Evolutionary conservation across 306 rosid genomes (phyloP).

Genomic region (Prunus padus): DNA sequence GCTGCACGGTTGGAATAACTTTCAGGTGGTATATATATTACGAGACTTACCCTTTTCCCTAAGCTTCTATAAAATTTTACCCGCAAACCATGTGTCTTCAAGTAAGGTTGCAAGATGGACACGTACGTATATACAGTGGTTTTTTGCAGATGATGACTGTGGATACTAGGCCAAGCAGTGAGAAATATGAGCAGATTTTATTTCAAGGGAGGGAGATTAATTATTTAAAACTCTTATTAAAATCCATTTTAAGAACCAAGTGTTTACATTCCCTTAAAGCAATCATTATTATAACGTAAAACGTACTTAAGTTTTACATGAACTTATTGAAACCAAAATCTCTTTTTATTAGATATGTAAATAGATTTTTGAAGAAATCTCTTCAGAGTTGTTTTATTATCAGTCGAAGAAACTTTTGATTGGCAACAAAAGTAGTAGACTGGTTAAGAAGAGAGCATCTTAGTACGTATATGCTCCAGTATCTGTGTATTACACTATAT

Average conservation of each 20-base stretch:
- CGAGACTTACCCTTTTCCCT: constrained; percentile 9
- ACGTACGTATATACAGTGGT: background rate
- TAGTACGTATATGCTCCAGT: too few species aligned
- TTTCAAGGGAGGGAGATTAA: too few species aligned
- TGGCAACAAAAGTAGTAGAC: too few species aligned
- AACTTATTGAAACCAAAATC: background rate
- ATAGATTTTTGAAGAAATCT: too few species aligned
- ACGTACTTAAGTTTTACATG: too few species aligned
- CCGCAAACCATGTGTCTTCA: background rate
- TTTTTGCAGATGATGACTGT: background rate
- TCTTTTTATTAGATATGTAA: background rate
- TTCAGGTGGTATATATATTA: background rate
- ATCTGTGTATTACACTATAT: too few species aligned
- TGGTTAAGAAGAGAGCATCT: too few species aligned
- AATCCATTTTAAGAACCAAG: background rate
- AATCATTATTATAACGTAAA: too few species aligned
- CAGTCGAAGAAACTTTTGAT: too few species aligned
- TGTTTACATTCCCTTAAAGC: too few species aligned
- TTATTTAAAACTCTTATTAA: too few species aligned
- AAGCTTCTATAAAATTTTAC: background rate
- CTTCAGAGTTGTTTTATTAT: too few species aligned
- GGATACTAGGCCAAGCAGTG: background rate
- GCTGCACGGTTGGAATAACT: constrained; percentile 1
- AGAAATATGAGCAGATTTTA: background rate
- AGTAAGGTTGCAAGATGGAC: background rate